Percentiles rank a stretch among this genome's conserved stretches.
Evolutionary conservation across 163 green algal species (phyloP).

Genomic region (Picocystis sp.): DNA sequence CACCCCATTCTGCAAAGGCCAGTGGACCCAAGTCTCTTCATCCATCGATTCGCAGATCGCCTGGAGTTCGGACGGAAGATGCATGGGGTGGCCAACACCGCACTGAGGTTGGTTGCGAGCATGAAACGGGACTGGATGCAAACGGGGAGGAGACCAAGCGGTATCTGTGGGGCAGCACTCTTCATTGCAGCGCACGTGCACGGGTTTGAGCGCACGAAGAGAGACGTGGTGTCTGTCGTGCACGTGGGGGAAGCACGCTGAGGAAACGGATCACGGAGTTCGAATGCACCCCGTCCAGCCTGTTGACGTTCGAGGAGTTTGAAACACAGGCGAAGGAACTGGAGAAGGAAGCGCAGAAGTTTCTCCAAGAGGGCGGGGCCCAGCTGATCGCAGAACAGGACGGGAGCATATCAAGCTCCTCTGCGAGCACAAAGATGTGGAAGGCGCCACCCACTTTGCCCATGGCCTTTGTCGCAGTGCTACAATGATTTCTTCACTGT

Average conservation of each 20-base stretch:
- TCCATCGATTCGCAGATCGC: conserved; percentile 77
- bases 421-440: conserved; percentile 20
- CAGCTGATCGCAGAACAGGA: not conserved
- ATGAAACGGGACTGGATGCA: conserved; percentile 99
- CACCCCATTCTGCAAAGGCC: conserved; percentile 51
- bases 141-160: conserved; percentile 68
- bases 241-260: conserved; percentile 85
- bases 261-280: conserved; percentile 78
- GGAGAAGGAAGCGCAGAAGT: conserved; percentile 9
- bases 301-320: conserved; percentile 60
- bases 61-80: conserved; percentile 23
- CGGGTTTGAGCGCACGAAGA: conserved; percentile 54
- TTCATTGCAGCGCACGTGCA: conserved; percentile 86
- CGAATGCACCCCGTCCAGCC: conserved; percentile 32
- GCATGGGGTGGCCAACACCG: conserved; percentile 42
- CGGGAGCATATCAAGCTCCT: not conserved
- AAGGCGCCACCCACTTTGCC: conserved; percentile 22
- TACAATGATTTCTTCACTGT: conserved; percentile 14
- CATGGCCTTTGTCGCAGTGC: conserved; percentile 51
- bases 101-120: conserved; percentile 56
- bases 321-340: conserved; percentile 17
- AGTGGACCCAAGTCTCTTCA: conserved; percentile 87
- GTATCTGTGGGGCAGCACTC: conserved; percentile 86
- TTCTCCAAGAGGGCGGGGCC: conserved; percentile 4
- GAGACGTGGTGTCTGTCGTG: conserved; percentile 58